phyloP scores from a whole-genome alignment of 176 grass and related monocot genomes.

The Elaeis guineensis region DNA sequence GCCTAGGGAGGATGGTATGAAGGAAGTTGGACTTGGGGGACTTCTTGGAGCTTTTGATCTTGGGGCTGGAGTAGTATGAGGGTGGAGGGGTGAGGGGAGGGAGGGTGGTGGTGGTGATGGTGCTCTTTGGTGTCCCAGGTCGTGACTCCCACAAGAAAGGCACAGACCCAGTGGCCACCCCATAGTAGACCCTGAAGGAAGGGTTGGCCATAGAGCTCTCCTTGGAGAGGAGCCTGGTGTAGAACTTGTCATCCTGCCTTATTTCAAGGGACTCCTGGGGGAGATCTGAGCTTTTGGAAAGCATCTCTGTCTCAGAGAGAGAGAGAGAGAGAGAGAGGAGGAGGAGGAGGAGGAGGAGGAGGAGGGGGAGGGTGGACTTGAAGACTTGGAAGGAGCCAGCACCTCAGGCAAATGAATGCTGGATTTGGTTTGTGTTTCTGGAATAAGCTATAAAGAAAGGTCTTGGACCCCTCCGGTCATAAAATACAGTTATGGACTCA shows the following conservation, averaged over 20 bases:
- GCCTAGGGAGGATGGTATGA: conserved; percentile 41
- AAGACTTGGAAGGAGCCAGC: too few relatives aligned
- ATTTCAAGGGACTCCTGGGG: conserved; percentile 11
- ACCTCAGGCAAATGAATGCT: too few relatives aligned
- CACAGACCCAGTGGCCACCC: conserved; percentile 56
- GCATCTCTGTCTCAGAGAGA: conserved; percentile 13
- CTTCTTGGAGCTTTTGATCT: conserved; percentile 11
- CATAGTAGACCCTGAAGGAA: conserved; percentile 78
- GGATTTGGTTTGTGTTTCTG: too few relatives aligned
- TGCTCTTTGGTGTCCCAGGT: conserved; percentile 76
- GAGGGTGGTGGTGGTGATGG: conserved; percentile 2
- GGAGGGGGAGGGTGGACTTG: too few relatives aligned
- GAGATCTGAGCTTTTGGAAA: conserved; percentile 14
- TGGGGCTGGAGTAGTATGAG: conserved; percentile 41
- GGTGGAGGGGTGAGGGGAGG: conserved; percentile 75
- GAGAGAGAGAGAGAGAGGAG: conserved; percentile 2
- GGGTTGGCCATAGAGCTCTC: conserved; percentile 44
- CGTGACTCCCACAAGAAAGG: conserved; percentile 84
- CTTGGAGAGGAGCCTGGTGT: conserved; percentile 42
- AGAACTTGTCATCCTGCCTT: conserved; percentile 48
- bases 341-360: not conserved
- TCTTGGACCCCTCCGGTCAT: too few relatives aligned
- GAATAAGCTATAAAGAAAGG: too few relatives aligned
- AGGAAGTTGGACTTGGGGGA: conserved; percentile 34
- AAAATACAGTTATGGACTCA: too few relatives aligned